Conservation (phyloP, 345 rosid species). For the Adansonia digitata region DNA sequence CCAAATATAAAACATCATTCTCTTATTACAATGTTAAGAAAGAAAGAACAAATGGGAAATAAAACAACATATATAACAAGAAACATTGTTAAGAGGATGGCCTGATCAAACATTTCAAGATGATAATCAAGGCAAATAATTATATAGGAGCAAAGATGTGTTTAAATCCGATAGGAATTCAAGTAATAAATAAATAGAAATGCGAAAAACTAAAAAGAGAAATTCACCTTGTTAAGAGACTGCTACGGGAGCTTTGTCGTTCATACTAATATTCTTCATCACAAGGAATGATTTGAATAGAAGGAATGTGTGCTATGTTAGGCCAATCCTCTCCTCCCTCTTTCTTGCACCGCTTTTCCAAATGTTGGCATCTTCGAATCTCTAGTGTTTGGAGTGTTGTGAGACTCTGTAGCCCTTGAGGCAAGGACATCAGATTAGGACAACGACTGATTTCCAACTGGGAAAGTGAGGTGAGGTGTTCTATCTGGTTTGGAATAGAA, state of each 20-base stretch:
- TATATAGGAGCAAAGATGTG: neutral
- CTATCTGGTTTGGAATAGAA: neutral
- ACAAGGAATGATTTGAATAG: neutral
- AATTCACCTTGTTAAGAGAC: neutral
- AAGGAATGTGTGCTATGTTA: neutral
- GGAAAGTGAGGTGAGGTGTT: slow-evolving; percentile 3
- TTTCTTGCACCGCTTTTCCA: neutral
- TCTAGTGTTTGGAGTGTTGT: neutral
- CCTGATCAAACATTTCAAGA: neutral
- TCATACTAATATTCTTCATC: neutral
- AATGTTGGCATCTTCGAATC: neutral
- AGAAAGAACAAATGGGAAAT: too few relatives aligned
- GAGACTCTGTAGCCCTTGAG: neutral
- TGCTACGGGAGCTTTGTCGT: neutral
- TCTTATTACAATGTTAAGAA: too few relatives aligned
- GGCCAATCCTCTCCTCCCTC: slow-evolving; percentile 7
- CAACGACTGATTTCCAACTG: neutral
- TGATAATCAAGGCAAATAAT: neutral
- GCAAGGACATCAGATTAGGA: neutral
- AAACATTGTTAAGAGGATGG: neutral
- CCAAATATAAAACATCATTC: too few relatives aligned
- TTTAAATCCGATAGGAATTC: neutral
- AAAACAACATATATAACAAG: neutral
- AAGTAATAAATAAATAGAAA: neutral
- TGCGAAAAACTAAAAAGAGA: neutral